These are phyloP conservation scores for Paraconiothyrium brasiliense DNA, from an alignment of 2,329 filamentous ascomycete species.

Conservation along the genomic window DNA sequence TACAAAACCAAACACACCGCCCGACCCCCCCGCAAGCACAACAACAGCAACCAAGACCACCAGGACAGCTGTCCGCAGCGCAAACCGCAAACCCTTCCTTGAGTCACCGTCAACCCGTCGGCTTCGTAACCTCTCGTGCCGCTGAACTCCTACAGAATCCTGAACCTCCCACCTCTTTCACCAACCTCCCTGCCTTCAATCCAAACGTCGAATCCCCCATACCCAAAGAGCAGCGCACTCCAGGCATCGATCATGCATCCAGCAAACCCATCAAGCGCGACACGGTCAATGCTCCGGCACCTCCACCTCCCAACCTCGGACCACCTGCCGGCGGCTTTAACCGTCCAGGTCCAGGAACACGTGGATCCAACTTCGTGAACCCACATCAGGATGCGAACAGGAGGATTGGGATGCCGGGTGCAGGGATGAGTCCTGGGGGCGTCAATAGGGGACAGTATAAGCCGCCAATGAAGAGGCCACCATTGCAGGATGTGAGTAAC, in stretches of 20 bases:
- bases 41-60: conserved; percentile 17
- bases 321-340: conserved; percentile 23
- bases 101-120: conserved; percentile 45
- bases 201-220: conserved; percentile 67
- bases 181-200: conserved; percentile 55
- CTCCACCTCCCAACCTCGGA: conserved; percentile 22
- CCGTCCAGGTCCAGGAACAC: conserved; percentile 19
- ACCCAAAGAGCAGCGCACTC: conserved; percentile 79
- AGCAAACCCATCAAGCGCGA: conserved; percentile 75
- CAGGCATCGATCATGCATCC: conserved; percentile 82
- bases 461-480: conserved; percentile 52
- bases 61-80: conserved; percentile 13
- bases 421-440: conserved; percentile 54
- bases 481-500: conserved; percentile 59
- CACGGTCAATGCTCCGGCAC: conserved; percentile 31
- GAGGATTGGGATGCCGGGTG: conserved; percentile 61
- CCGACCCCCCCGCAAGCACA: conserved; percentile 38
- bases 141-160: conserved; percentile 52
- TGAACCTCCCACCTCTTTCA: conserved; percentile 38
- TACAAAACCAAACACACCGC: conserved; percentile 35
- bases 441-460: conserved; percentile 57
- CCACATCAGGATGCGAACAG: conserved; percentile 58
- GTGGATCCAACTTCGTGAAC: conserved; percentile 56
- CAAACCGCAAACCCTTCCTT: conserved; percentile 26
- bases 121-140: conserved; percentile 58